Base-by-base conservation (phyloP, 2,329 filamentous ascomycete genomes). In the Diaporthe citri region DNA sequence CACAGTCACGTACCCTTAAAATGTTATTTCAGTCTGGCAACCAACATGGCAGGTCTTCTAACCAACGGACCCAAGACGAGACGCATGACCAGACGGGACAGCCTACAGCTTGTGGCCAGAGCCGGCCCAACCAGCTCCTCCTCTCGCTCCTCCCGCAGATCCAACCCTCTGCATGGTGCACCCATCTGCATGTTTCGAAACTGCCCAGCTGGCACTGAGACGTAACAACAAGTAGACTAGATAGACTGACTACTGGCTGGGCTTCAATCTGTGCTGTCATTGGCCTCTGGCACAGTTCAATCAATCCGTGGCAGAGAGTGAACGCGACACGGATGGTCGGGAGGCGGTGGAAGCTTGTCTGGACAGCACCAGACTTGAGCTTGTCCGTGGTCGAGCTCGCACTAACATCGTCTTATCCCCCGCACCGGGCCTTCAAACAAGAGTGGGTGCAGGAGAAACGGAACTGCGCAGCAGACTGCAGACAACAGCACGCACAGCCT, bases 141-240 rank as follows among this genome's bases (percentile, higher is more conserved):
- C 62, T 51, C 28, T 36, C 7, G 43, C 41, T 66, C 43, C 46
- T 52, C 31, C 15, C 31, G 43, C 43, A 51, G 62, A 51, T 31
- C 62, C 43, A 67, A 67, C 62, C 31, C 20, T 51, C 62, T 36
- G 62, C 43, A 41, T n/a, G 56, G 56, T 59, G 56, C 22, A 25
- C 31, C 31, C 34, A 25, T 46, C 52, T 57, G 55, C 69, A 72
- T 72, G 73, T 74, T 71, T 74, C 60, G 73, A 60, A 74, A 60
- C 72, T 46, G 43, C 48, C 34, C n/a, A 56, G 57, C 55, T 74
- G 62, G 34, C 64, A 71, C 31, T 51, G 51, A 39, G 43, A 36
- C 46, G 43, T 22, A 67, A 20, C 22, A 22, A 52, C 34, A 28
- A 31, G 57, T 25, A 62, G n/a, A 28, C 39, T 12, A n/a, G 48